Evolutionary conservation across 2,329 filamentous ascomycete species (phyloP).

Genomic region (Corynespora cassiicola): DNA sequence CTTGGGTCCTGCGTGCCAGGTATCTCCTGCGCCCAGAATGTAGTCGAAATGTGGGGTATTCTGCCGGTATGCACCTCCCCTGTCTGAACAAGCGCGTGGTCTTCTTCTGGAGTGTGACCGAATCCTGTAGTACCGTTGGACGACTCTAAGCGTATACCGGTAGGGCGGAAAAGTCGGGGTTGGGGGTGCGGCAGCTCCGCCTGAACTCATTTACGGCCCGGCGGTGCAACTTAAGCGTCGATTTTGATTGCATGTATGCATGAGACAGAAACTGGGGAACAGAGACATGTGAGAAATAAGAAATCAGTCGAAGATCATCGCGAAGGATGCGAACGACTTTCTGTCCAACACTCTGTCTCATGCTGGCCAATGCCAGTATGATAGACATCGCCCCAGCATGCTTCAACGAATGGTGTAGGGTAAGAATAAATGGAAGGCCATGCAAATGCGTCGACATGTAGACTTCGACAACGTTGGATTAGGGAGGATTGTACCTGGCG

Average conservation of each 20-base stretch:
- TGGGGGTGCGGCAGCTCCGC: slow-evolving; percentile 11
- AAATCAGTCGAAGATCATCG: slow-evolving; percentile 21
- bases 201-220: slow-evolving; percentile 32
- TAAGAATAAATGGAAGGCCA: no score
- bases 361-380: no score
- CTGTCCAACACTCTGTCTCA: no score
- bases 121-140: slow-evolving; percentile 23
- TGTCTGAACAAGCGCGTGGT: slow-evolving; percentile 23
- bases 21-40: slow-evolving; percentile 19
- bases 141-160: slow-evolving; percentile 23
- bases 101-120: slow-evolving; percentile 16
- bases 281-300: slow-evolving; percentile 11
- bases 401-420: no score
- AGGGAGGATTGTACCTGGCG: no score
- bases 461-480: no score
- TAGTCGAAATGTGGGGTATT: slow-evolving; percentile 30
- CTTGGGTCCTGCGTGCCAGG: slow-evolving; percentile 21
- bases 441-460: no score
- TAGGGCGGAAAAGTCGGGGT: slow-evolving; percentile 26
- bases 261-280: slow-evolving; percentile 7
- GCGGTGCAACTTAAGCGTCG: slow-evolving; percentile 18
- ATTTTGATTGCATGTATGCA: slow-evolving; percentile 23
- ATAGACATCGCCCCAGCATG: no score
- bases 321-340: no score
- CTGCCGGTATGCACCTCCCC: slow-evolving; percentile 30